Evolutionary conservation across 345 rosid species (phyloP).

Genomic region (Citrus glauca): DNA sequence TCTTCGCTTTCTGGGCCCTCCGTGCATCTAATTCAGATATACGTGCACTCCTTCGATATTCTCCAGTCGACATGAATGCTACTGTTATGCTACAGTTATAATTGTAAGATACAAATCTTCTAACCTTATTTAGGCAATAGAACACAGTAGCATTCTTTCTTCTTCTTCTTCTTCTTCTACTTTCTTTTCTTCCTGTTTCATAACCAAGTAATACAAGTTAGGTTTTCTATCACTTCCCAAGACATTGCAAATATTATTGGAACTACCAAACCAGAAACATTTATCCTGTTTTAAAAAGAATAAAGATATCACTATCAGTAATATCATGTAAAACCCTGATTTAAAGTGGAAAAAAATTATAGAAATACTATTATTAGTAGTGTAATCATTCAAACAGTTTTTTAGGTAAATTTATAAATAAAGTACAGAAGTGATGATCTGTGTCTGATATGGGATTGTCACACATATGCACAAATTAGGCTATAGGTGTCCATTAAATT

Average conservation of each 20-base stretch:
- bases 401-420: neutral
- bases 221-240: neutral
- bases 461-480: neutral
- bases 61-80: constrained; percentile 12
- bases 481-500: neutral
- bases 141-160: neutral
- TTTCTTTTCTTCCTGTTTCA: constrained; percentile 8
- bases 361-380: neutral
- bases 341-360: neutral
- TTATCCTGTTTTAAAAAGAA: neutral
- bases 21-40: constrained; percentile 21
- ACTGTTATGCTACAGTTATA: neutral
- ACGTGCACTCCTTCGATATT: constrained; percentile 20
- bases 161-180: neutral
- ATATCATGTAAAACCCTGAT: neutral
- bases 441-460: neutral
- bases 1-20: constrained; percentile 14
- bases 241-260: neutral
- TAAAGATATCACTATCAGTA: neutral
- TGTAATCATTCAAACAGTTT: neutral
- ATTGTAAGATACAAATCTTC: constrained; percentile 1
- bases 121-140: neutral
- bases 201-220: constrained; percentile 5
- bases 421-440: neutral
- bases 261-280: neutral